Percentiles rank a stretch among this genome's conserved stretches.
phyloP scores from a whole-genome alignment of 192 early-diverging fungal genomes.

The Pilobolus umbonatus region DNA sequence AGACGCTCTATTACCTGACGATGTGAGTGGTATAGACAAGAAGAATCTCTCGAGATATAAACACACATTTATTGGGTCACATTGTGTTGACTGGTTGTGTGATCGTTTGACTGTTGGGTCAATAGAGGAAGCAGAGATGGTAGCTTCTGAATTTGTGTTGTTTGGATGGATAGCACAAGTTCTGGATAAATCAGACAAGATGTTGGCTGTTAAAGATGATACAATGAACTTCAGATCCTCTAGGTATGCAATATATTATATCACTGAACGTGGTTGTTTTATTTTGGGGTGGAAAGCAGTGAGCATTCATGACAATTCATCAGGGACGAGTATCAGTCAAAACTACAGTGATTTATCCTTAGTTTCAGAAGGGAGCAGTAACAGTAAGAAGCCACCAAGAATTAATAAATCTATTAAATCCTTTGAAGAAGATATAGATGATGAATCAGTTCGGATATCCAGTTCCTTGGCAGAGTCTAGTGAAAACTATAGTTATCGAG shows the following conservation, averaged over 20 bases:
- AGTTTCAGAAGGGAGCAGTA: not conserved
- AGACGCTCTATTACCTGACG: slow-evolving; percentile 12
- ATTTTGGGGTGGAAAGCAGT: slow-evolving; percentile 10
- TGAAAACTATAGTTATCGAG: no score
- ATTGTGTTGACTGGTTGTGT: slow-evolving; percentile 37
- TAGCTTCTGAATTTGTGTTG: slow-evolving; percentile 42
- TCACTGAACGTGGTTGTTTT: slow-evolving; percentile 10
- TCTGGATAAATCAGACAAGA: slow-evolving; percentile 20
- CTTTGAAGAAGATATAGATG: not conserved
- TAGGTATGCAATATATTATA: slow-evolving; percentile 9
- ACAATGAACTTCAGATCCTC: not conserved
- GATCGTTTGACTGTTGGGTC: slow-evolving; percentile 43
- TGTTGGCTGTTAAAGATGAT: not conserved
- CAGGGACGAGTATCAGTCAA: not conserved
- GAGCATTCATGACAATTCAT: no score
- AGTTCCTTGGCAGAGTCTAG: no score
- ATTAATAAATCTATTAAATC: not conserved
- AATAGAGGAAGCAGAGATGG: slow-evolving; percentile 38
- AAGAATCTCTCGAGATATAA: not conserved
- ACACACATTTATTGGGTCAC: slow-evolving; percentile 10
- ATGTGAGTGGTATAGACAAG: slow-evolving; percentile 8
- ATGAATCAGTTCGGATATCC: no score
- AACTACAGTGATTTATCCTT: slow-evolving; percentile 1
- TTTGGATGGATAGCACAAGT: slow-evolving; percentile 38
- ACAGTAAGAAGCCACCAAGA: not conserved